These are phyloP conservation scores for Trametopsis cervina DNA, from an alignment of 768 basidiomycete genomes.

Conservation along the genomic window DNA sequence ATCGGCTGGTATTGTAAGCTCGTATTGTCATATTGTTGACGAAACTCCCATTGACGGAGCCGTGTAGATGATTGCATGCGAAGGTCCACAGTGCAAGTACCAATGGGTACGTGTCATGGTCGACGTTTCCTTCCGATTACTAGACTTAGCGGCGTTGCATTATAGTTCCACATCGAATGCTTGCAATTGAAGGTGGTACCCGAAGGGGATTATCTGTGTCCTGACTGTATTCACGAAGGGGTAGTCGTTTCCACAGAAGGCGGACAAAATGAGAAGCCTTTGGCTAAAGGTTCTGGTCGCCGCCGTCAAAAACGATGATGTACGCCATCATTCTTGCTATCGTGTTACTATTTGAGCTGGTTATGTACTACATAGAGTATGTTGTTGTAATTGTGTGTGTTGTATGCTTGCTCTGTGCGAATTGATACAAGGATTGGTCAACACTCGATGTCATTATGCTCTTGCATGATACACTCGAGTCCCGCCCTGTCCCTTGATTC, in stretches of 20 bases:
- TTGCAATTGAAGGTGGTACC: slow-evolving; percentile 54
- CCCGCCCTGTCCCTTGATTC: too few relatives aligned
- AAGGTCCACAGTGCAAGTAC: slow-evolving; percentile 56
- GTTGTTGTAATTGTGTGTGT: too few relatives aligned
- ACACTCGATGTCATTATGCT: too few relatives aligned
- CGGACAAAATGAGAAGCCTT: not conserved
- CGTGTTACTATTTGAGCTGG: not conserved
- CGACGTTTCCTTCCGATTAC: not conserved
- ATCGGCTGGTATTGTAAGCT: slow-evolving; percentile 71
- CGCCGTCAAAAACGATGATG: not conserved
- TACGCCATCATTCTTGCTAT: not conserved
- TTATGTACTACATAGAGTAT: not conserved
- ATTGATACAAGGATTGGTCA: too few relatives aligned
- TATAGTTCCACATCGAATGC: slow-evolving; percentile 72
- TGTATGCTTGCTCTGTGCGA: too few relatives aligned
- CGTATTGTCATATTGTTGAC: not conserved
- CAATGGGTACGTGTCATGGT: slow-evolving; percentile 66
- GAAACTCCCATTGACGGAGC: too few relatives aligned
- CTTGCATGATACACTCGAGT: too few relatives aligned
- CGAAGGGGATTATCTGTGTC: slow-evolving; percentile 64
- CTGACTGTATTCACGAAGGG: slow-evolving; percentile 41
- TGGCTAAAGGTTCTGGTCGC: too few relatives aligned
- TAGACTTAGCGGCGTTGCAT: not conserved
- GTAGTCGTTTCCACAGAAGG: slow-evolving; percentile 6
- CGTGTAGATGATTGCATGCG: slow-evolving; percentile 80